These are phyloP conservation scores for Globisporangium orthogonon DNA, from an alignment of 352 stramenopile genomes.

Conservation along the genomic window DNA sequence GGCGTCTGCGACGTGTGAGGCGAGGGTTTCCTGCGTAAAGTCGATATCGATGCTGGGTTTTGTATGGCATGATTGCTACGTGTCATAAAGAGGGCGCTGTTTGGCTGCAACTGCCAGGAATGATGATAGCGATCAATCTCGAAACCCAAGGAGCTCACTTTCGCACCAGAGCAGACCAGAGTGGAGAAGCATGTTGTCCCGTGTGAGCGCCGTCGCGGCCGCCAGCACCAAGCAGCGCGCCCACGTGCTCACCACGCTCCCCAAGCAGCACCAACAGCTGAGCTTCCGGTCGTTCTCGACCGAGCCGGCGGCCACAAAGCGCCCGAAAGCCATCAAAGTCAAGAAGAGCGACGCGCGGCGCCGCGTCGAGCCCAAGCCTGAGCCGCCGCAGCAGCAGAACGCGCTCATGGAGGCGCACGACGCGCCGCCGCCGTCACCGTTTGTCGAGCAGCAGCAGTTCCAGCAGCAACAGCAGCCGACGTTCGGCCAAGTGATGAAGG, in stretches of 20 bases:
- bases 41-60: background rate
- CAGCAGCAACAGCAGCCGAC: slow-evolving; percentile 29
- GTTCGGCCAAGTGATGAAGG: slow-evolving; percentile 60
- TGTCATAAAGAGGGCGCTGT: background rate
- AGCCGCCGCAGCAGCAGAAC: slow-evolving; percentile 11
- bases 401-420: slow-evolving; percentile 30
- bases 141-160: background rate
- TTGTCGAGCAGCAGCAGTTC: slow-evolving; percentile 26
- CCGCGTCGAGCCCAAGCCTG: slow-evolving; percentile 33
- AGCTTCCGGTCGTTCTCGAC: slow-evolving; percentile 27
- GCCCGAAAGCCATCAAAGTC: slow-evolving; percentile 55
- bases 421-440: slow-evolving; percentile 19
- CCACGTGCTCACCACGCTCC: background rate
- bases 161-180: background rate
- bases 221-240: background rate
- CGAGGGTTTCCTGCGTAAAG: background rate
- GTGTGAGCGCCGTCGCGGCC: background rate
- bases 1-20: background rate
- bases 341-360: slow-evolving; percentile 66
- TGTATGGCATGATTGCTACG: background rate
- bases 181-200: background rate
- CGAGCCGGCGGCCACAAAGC: slow-evolving; percentile 25
- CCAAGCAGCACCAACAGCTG: background rate
- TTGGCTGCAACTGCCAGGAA: background rate
- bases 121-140: background rate